These are phyloP conservation scores for Pezicula radicicola DNA, from an alignment of 2,329 filamentous ascomycete genomes.

Conservation along the genomic window DNA sequence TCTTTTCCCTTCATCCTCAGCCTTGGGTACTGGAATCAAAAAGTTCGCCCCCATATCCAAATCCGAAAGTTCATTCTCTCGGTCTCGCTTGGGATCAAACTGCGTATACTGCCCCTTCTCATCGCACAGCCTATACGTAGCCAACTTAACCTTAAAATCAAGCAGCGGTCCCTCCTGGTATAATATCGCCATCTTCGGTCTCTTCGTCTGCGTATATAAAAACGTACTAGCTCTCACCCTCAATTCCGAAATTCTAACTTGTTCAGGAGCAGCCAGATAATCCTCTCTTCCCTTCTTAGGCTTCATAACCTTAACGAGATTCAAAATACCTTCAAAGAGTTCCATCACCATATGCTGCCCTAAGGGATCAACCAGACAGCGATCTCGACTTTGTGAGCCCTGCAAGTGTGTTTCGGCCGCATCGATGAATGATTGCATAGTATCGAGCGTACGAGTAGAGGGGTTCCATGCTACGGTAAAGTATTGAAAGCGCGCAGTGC, in stretches of 20 bases:
- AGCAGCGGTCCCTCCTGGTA: conserved; percentile 55
- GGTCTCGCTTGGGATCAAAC: conserved; percentile 53
- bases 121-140: conserved; percentile 59
- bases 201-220: conserved; percentile 50
- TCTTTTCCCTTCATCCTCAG: conserved; percentile 55
- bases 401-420: conserved; percentile 59
- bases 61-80: conserved; percentile 51
- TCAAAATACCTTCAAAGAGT: conserved; percentile 66
- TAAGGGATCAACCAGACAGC: conserved; percentile 80
- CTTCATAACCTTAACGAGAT: conserved; percentile 57
- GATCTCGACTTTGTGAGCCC: conserved; percentile 78
- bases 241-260: conserved; percentile 62
- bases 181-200: conserved; percentile 61
- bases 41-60: conserved; percentile 55
- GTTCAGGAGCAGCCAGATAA: conserved; percentile 58
- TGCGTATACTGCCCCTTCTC: conserved; percentile 49
- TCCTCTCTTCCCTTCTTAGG: conserved; percentile 49
- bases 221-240: conserved; percentile 66
- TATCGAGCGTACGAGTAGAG: conserved; percentile 46
- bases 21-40: conserved; percentile 59
- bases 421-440: conserved; percentile 48
- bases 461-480: conserved; percentile 86
- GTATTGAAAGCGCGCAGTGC: conserved; percentile 86
- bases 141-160: conserved; percentile 52
- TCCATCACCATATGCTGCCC: conserved; percentile 65